Percentiles rank a stretch among this genome's conserved stretches.
Conservation (phyloP, 306 rosid species). For the Rosa multiflora region DNA sequence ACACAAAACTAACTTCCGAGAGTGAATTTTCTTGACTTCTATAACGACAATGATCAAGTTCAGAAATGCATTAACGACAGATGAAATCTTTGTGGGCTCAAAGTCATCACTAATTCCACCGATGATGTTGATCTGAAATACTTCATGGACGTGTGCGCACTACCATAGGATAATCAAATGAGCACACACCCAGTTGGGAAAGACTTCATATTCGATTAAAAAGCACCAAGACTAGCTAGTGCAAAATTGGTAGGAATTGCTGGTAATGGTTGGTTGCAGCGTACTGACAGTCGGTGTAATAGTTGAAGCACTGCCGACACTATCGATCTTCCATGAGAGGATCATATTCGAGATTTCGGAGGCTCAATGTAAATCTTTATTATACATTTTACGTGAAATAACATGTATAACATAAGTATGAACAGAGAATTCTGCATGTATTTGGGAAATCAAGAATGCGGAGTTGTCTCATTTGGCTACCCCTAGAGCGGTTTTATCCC, state of each 20-base stretch:
- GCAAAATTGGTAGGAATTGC: background rate
- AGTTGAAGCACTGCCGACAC: background rate
- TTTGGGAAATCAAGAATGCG: background rate
- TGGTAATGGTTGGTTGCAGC: background rate
- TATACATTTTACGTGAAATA: background rate
- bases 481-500: background rate
- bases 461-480: background rate
- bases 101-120: background rate
- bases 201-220: background rate
- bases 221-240: slow-evolving; percentile 7
- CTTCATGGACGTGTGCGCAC: background rate
- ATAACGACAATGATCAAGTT: background rate
- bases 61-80: background rate
- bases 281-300: background rate
- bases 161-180: background rate
- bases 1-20: background rate
- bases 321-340: background rate
- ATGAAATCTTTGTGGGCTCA: background rate
- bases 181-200: background rate
- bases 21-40: background rate
- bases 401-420: background rate
- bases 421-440: background rate
- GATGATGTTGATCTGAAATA: background rate
- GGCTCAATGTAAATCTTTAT: background rate
- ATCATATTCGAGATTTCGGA: background rate